These are phyloP conservation scores for Kwoniella shivajii DNA, from an alignment of 1,284 basidiomycete species.

Conservation along the genomic window DNA sequence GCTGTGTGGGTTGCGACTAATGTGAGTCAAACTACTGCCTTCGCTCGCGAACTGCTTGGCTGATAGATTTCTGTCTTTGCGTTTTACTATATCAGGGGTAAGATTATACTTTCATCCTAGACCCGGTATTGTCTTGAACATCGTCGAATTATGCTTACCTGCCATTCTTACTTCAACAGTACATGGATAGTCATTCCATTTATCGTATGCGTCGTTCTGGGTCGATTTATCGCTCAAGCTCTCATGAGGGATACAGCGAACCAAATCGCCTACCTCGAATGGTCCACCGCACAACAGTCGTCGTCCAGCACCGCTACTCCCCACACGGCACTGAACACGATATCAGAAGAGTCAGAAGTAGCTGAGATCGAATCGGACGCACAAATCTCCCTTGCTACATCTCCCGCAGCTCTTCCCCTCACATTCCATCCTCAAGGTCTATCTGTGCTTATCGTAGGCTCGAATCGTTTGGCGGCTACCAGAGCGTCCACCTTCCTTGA, in stretches of 20 bases:
- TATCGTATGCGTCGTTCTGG: conserved; percentile 36
- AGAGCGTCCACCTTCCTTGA: conserved; percentile 81
- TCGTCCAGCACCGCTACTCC: neutral
- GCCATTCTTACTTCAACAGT: conserved; percentile 3
- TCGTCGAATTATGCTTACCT: neutral
- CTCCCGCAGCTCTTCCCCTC: conserved; percentile 70
- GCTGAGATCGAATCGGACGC: neutral
- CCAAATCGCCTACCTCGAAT: conserved; percentile 30
- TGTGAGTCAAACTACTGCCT: conserved; percentile 57
- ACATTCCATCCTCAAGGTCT: conserved; percentile 65
- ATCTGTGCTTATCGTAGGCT: conserved; percentile 71
- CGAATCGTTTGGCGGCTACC: conserved; percentile 73
- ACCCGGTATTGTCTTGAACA: neutral
- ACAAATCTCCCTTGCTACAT: neutral
- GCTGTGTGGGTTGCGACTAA: conserved; percentile 75
- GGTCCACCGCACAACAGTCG: conserved; percentile 1
- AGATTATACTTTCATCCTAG: neutral
- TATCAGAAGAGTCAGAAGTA: neutral
- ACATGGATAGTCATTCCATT: conserved; percentile 45
- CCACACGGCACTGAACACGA: neutral
- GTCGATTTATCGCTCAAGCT: conserved; percentile 31
- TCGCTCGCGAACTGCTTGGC: neutral
- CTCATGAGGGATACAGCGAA: conserved; percentile 32
- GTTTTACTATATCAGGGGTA: conserved; percentile 12
- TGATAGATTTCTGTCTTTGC: neutral